Evolutionary conservation across 164 flowering plant genomes (phyloP).

Genomic region (Aristolochia fimbriata): DNA sequence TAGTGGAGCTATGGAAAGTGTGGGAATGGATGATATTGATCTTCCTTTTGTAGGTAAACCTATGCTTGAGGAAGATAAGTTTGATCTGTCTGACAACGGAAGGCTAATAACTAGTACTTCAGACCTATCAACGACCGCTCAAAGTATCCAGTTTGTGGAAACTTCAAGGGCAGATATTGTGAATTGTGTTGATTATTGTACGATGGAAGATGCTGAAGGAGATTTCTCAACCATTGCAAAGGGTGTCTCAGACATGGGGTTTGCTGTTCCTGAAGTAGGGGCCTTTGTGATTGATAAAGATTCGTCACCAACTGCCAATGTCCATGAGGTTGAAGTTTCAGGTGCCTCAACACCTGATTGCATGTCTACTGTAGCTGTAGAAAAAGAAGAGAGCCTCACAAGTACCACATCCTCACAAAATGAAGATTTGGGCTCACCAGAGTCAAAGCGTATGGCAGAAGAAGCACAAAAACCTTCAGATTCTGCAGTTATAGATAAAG

Average conservation of each 20-base stretch:
- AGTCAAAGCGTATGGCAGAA: conserved; percentile 20
- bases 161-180: conserved; percentile 18
- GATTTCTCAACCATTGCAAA: conserved; percentile 16
- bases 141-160: conserved; percentile 14
- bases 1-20: conserved; percentile 19
- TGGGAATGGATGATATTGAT: conserved; percentile 15
- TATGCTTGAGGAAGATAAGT: conserved; percentile 17
- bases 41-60: conserved; percentile 9
- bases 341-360: conserved; percentile 23
- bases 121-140: conserved; percentile 23
- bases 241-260: conserved; percentile 20
- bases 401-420: conserved; percentile 14
- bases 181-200: conserved; percentile 19
- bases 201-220: conserved; percentile 24
- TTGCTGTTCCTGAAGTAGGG: conserved; percentile 12
- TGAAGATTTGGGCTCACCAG: conserved; percentile 17
- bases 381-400: conserved; percentile 18
- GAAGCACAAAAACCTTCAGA: conserved; percentile 25
- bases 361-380: conserved; percentile 29
- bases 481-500: conserved; percentile 18
- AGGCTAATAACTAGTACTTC: conserved; percentile 21
- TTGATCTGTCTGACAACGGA: conserved; percentile 18
- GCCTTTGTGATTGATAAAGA: conserved; percentile 15
- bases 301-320: conserved; percentile 7
- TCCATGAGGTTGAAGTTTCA: conserved; percentile 16